These are phyloP conservation scores for Leishmania turanica DNA, from an alignment of 208 protist genomes.

Conservation along the genomic window DNA sequence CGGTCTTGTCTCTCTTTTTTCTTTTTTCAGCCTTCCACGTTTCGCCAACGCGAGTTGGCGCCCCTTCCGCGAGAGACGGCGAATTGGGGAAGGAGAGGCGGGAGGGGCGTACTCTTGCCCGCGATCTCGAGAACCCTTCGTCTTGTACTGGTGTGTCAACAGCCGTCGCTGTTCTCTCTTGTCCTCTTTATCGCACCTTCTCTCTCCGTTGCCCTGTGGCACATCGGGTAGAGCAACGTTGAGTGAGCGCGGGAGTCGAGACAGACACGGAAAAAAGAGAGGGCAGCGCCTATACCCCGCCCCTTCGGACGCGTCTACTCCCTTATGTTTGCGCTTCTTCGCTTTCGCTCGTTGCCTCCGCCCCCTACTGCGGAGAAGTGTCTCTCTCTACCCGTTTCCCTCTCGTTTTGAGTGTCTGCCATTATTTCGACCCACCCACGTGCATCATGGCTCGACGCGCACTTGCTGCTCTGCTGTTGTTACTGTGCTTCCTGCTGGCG, in stretches of 20 bases:
- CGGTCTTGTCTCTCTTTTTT: background rate
- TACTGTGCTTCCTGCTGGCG: constrained; percentile 7
- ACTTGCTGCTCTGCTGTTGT: constrained; percentile 17
- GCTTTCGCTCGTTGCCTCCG: background rate
- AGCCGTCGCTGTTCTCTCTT: background rate
- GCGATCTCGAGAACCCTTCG: background rate
- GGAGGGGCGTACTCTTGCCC: background rate
- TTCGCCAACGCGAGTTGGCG: background rate
- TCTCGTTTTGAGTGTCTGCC: background rate
- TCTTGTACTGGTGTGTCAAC: background rate
- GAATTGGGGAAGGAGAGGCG: background rate
- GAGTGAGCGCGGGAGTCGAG: background rate
- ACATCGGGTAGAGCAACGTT: background rate
- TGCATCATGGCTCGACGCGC: background rate
- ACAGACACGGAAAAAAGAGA: background rate
- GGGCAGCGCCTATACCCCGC: background rate
- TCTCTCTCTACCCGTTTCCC: background rate
- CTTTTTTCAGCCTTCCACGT: background rate
- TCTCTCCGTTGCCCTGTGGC: background rate
- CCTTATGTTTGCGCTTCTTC: background rate
- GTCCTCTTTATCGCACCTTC: constrained; percentile 1
- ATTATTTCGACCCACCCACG: background rate
- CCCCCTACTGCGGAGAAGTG: background rate
- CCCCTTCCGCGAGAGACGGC: background rate
- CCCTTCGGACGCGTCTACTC: background rate